Percentiles rank a stretch among this genome's conserved stretches.
phyloP scores from a whole-genome alignment of 495 filamentous ascomycete genomes.

The Schizothecium vesticola region DNA sequence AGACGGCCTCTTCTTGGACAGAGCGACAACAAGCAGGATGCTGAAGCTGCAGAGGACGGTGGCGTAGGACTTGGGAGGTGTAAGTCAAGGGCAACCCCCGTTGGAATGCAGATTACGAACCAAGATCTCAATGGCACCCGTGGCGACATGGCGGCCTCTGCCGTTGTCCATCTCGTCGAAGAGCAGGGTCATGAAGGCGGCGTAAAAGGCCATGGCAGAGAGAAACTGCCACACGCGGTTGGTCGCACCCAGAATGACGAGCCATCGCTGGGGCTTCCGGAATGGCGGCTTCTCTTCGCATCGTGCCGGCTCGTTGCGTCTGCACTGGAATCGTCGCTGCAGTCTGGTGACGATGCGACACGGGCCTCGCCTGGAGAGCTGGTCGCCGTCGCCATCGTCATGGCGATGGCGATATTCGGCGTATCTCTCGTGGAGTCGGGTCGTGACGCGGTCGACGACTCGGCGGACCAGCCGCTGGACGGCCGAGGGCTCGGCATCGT shows the following conservation, averaged over 20 bases:
- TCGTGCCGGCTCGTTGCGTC: conserved; percentile 26
- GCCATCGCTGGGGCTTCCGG: conserved; percentile 31
- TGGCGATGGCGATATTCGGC: not conserved
- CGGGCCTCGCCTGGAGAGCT: not conserved
- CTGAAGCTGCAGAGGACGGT: not conserved
- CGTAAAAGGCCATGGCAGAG: conserved; percentile 5
- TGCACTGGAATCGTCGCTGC: not conserved
- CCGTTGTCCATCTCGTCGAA: not conserved
- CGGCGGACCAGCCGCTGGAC: not conserved
- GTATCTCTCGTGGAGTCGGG: not conserved
- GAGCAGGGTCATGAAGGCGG: conserved; percentile 5
- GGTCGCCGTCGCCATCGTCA: not conserved
- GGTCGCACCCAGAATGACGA: not conserved
- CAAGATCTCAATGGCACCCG: not conserved
- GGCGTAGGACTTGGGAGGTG: not conserved
- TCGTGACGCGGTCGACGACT: conserved; percentile 53
- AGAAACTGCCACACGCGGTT: conserved; percentile 14
- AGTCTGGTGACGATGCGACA: not conserved
- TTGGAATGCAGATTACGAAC: conserved; percentile 1
- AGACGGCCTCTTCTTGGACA: conserved; percentile 3
- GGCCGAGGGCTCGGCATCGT: not conserved
- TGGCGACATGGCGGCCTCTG: not conserved
- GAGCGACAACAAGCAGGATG: not conserved
- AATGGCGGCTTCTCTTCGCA: conserved; percentile 64
- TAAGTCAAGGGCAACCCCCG: not conserved